A percentile compares a stretch with the other conserved stretches of the same genome.
Evolutionary conservation across 2,329 filamentous ascomycete genomes (phyloP).

Genomic region (Claviceps spartinae): DNA sequence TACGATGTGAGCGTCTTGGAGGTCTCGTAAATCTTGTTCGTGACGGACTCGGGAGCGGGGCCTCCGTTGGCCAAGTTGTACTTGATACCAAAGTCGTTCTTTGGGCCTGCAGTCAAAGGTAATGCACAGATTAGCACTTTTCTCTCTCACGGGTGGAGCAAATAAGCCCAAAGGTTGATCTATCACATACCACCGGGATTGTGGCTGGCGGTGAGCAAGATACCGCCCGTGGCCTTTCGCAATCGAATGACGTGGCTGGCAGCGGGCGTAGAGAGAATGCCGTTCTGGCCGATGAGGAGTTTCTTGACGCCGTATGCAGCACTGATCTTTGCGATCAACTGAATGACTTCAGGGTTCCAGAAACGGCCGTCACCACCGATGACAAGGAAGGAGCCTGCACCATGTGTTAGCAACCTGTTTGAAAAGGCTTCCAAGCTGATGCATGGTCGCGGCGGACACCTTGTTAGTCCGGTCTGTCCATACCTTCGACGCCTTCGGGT

Average conservation of each 20-base stretch:
- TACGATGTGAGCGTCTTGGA: slow-evolving; percentile 85
- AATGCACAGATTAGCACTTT: slow-evolving; percentile 3
- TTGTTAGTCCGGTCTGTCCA: slow-evolving; percentile 8
- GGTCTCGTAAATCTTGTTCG: slow-evolving; percentile 91
- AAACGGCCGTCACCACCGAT: slow-evolving; percentile 95
- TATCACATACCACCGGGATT: slow-evolving; percentile 74
- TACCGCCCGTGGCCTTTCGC: slow-evolving; percentile 88
- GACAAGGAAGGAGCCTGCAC: slow-evolving; percentile 64
- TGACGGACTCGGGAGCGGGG: slow-evolving; percentile 88
- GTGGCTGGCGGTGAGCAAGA: slow-evolving; percentile 92
- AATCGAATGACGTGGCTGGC: slow-evolving; percentile 94
- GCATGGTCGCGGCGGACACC: not conserved
- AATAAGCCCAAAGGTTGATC: too few species aligned
- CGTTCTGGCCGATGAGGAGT: slow-evolving; percentile 88
- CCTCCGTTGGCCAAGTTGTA: slow-evolving; percentile 97
- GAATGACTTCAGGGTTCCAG: slow-evolving; percentile 94
- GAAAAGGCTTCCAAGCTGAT: not conserved
- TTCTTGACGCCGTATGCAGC: slow-evolving; percentile 98
- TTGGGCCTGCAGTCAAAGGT: slow-evolving; percentile 48
- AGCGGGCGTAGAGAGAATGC: slow-evolving; percentile 91
- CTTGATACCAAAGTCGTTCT: slow-evolving; percentile 97
- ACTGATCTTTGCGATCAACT: slow-evolving; percentile 94
- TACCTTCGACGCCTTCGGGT: slow-evolving; percentile 77
- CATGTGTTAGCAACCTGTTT: not conserved
- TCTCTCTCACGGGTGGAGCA: not conserved